Evolutionary conservation across 352 stramenopile species (phyloP).

Genomic region (Globisporangium solare): DNA sequence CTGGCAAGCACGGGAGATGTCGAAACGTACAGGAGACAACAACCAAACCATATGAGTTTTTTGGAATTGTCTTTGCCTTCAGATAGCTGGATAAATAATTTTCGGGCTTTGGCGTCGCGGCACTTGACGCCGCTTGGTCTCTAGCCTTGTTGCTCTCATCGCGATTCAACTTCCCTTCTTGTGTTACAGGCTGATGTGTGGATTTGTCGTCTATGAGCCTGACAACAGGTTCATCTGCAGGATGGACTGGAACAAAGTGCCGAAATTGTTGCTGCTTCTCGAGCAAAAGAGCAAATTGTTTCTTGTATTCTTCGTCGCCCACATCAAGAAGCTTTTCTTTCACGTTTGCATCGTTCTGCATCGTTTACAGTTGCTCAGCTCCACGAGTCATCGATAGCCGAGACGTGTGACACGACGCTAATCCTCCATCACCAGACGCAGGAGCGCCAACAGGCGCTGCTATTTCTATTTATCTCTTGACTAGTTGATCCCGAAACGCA

Average conservation of each 20-base stretch:
- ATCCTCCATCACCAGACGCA: too few relatives aligned
- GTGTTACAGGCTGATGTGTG: not conserved
- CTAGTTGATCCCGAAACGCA: conserved; percentile 17
- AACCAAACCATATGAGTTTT: conserved; percentile 40
- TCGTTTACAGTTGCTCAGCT: conserved; percentile 17
- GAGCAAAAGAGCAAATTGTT: conserved; percentile 36
- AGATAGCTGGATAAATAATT: not conserved
- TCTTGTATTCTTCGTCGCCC: conserved; percentile 35
- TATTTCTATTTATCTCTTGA: not conserved
- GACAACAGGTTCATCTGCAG: conserved; percentile 1
- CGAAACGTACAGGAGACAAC: conserved; percentile 50
- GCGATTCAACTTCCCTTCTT: not conserved
- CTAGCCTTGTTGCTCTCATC: not conserved
- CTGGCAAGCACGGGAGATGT: conserved; percentile 44
- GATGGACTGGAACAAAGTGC: conserved; percentile 14
- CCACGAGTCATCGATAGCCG: conserved; percentile 11
- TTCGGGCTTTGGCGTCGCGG: not conserved
- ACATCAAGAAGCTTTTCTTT: conserved; percentile 13
- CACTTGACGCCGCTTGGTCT: not conserved
- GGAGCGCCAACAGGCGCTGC: too few relatives aligned
- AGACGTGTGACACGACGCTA: not conserved
- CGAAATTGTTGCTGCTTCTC: conserved; percentile 34
- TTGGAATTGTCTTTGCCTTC: not conserved
- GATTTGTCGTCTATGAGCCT: not conserved
- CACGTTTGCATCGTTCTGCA: conserved; percentile 43